Base-by-base conservation (phyloP, 345 rosid species). In the Odontarrhena argentea region DNA sequence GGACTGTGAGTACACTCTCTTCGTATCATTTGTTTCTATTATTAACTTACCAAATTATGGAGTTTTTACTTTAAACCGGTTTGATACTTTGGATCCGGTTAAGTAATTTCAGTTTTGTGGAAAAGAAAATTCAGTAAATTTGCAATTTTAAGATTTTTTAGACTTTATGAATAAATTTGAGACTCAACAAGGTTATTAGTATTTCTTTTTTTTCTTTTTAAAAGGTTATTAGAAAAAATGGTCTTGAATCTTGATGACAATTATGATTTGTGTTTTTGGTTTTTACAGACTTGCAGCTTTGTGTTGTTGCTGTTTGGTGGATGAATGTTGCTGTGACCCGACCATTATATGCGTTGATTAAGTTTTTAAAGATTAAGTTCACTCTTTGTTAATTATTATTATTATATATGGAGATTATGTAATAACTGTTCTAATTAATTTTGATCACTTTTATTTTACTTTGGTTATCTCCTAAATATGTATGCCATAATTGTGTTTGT, bases 291-390 rank as follows among this genome's bases (percentile, higher is more conserved):
- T 89, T 57, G 89, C 91, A 48, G 92, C 82, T 63, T 38, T 85
- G 55, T 89, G 96, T 72, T 86, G 93, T 67, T 89, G 91, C 63
- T 86, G 96, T 60, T 75, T 84, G 43, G 55, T 82, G 50, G 93
- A 89, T 51, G 87, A 84, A 12, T 86, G 93, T 58, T 89, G 96
- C 78, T 88, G 88, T 40, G 89, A 86, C 63, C 88, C 93, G 24
- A 70, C 81, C 36, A 58, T 85, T 8, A 14, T 79, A 18, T 75
- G 79, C 45, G 14, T 69, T 22, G 78, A 60, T 59, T 84, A 68
- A 74, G 43, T 40, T 45, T 63, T 2, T 4, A 52, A 1, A 51
- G 7, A 8, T 36, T 8, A 8, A 4, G 8, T 8, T 66, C 38
- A 10, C 28, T 52, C 55, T 42, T n/a, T 45, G 6, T 42, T 13